phyloP scores from a whole-genome alignment of 768 basidiomycete species.

The Lentinula lateritia region DNA sequence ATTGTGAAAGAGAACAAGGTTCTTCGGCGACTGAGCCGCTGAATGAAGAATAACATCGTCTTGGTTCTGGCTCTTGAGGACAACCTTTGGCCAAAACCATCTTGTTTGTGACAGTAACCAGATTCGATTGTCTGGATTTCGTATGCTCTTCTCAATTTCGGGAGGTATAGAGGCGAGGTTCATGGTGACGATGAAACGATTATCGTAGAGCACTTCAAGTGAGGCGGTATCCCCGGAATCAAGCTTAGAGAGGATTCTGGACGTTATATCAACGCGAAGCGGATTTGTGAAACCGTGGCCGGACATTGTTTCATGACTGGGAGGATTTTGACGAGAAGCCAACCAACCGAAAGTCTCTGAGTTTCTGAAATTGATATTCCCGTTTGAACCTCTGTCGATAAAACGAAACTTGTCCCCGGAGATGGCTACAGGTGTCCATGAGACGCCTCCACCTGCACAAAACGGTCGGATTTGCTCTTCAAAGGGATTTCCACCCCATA shows the following conservation, averaged over 20 bases:
- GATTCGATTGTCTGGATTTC: conserved; percentile 16
- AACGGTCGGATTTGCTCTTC: conserved; percentile 27
- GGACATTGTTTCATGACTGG: conserved; percentile 24
- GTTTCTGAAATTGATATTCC: neutral
- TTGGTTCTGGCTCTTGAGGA: conserved; percentile 18
- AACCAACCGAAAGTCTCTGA: conserved; percentile 50
- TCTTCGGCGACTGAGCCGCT: neutral
- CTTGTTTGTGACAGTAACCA: conserved; percentile 30
- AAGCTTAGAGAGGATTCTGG: conserved; percentile 11
- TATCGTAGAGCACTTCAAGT: conserved; percentile 53
- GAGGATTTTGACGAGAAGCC: conserved; percentile 51
- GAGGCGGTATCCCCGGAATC: conserved; percentile 9
- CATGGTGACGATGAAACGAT: conserved; percentile 54
- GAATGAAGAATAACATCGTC: neutral
- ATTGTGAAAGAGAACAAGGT: neutral
- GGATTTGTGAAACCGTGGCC: conserved; percentile 17
- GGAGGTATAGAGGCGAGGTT: conserved; percentile 37
- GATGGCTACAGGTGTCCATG: conserved; percentile 54
- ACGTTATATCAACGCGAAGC: conserved; percentile 39
- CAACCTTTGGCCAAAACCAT: conserved; percentile 47
- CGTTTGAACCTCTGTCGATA: conserved; percentile 8
- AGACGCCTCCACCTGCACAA: conserved; percentile 54
- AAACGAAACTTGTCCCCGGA: conserved; percentile 17
- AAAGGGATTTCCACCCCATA: conserved; percentile 39
- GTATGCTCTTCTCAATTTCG: conserved; percentile 24